phyloP scores from a whole-genome alignment of 2,329 filamentous ascomycete species.

The Xylogone sp. region DNA sequence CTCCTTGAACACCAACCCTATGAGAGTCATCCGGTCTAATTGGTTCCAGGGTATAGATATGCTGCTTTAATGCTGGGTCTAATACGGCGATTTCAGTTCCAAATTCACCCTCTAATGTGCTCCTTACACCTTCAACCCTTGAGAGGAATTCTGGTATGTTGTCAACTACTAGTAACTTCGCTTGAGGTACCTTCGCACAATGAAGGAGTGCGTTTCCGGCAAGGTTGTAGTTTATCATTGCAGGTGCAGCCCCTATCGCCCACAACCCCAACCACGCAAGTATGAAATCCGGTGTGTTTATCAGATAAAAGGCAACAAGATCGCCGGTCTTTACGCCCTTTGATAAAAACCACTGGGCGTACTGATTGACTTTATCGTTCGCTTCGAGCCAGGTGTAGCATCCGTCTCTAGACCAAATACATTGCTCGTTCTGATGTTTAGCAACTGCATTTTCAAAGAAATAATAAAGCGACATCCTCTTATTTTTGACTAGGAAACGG shows the following conservation, averaged over 20 bases:
- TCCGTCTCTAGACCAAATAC: conserved; percentile 64
- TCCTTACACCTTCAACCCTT: conserved; percentile 54
- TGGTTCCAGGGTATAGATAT: conserved; percentile 43
- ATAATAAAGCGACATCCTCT: conserved; percentile 61
- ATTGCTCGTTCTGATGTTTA: conserved; percentile 47
- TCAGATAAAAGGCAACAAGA: conserved; percentile 63
- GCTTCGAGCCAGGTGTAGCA: conserved; percentile 56
- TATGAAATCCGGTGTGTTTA: conserved; percentile 64
- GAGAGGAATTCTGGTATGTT: conserved; percentile 47
- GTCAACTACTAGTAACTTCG: conserved; percentile 56
- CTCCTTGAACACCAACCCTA: conserved; percentile 45
- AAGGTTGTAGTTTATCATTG: conserved; percentile 69
- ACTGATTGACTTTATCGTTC: conserved; percentile 54
- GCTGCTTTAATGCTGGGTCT: conserved; percentile 41
- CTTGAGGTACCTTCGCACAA: conserved; percentile 55
- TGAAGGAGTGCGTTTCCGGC: conserved; percentile 60
- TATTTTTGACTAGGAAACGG: conserved; percentile 38
- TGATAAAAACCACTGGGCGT: conserved; percentile 57
- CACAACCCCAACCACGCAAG: conserved; percentile 62
- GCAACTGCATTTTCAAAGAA: conserved; percentile 55
- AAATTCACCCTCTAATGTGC: conserved; percentile 38
- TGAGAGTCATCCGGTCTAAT: conserved; percentile 52
- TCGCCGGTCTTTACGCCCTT: conserved; percentile 56
- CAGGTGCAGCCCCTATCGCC: conserved; percentile 64
- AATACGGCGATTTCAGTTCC: conserved; percentile 55